These are phyloP conservation scores for Colletotrichum echinochloae DNA, from an alignment of 2,329 filamentous ascomycete species.

Conservation along the genomic window DNA sequence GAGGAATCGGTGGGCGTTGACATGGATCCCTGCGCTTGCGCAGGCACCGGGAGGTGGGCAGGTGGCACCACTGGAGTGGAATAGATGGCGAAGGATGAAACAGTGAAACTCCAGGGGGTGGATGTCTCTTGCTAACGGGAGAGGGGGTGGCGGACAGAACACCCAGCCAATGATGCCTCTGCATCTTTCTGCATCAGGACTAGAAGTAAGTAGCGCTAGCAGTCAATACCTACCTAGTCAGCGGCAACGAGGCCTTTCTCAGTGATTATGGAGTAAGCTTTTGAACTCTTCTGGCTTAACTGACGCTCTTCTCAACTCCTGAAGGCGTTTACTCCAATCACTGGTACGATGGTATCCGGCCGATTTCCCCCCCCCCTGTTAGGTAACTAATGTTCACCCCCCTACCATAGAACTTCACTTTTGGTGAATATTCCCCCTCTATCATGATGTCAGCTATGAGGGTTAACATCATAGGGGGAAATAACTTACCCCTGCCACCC, in stretches of 20 bases:
- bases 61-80: constrained; percentile 35
- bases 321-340: constrained; percentile 15
- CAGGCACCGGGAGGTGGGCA: constrained; percentile 39
- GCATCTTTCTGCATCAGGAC: constrained; percentile 2
- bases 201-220: neutral
- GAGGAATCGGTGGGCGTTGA: constrained; percentile 11
- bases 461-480: too few relatives aligned
- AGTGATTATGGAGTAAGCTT: too few relatives aligned
- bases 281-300: too few relatives aligned
- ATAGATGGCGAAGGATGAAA: constrained; percentile 41
- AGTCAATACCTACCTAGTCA: neutral
- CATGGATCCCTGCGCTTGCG: constrained; percentile 39
- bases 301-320: constrained; percentile 1
- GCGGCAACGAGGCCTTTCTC: constrained; percentile 26
- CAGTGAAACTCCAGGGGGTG: constrained; percentile 39
- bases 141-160: constrained; percentile 26
- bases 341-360: too few relatives aligned
- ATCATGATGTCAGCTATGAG: too few relatives aligned
- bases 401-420: too few relatives aligned
- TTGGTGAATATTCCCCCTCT: too few relatives aligned
- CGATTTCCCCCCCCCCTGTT: too few relatives aligned
- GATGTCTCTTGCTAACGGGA: constrained; percentile 31
- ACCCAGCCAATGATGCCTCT: constrained; percentile 33
- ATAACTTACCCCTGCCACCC: too few relatives aligned
- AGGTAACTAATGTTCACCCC: too few relatives aligned